Base-by-base conservation (phyloP, 2,329 filamentous ascomycete genomes). In the Elsinoe batatas region DNA sequence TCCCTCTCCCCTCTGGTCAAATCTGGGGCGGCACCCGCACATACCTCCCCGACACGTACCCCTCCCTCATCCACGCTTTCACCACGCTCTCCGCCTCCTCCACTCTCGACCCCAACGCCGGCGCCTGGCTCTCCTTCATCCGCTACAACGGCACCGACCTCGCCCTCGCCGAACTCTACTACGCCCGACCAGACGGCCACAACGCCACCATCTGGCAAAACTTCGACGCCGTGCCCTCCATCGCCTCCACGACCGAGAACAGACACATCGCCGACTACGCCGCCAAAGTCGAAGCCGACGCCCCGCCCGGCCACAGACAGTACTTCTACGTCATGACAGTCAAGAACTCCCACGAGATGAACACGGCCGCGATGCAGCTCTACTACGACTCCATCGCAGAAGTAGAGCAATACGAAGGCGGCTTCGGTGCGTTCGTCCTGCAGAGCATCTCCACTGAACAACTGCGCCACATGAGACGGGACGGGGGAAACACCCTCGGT, bases 251-350 rank as follows among this genome's bases (percentile, higher is more conserved):
- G 17, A 37, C 49, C 5, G 11, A 13, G 7, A 37, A 53, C 49
- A 30, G 49, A 7, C 18, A 20, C 49, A 22, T 53, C 12, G 36
- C 13, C 13, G 32, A 30, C 18, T 37, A 20, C 17, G 49, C 49
- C 13, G 49, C n/a, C 33, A 40, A 53, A 22, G 26, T 37, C 33
- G 49, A 37, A 35, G 36, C 36, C 12, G n/a, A 15, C 12, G 13
- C 49, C 33, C 49, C 49, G 13, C 17, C 15, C 18, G 49, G 49
- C 5, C 37, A 22, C 36, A 22, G 49, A 18, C 12, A 53, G 33
- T 53, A 53, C 36, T 53, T 53, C 15, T 53, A 53, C 77, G 85
- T 50, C n/a, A 38, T 55, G 32, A 67, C 68, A 0, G 65, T 67
- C 56, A 61, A 62, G 22, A 62, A 70, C 11, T 59, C 68, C 51